Percentiles rank a stretch among this genome's conserved stretches.
Evolutionary conservation across 805 yeast species (phyloP).

Genomic region (Saccharomycopsis sp.): DNA sequence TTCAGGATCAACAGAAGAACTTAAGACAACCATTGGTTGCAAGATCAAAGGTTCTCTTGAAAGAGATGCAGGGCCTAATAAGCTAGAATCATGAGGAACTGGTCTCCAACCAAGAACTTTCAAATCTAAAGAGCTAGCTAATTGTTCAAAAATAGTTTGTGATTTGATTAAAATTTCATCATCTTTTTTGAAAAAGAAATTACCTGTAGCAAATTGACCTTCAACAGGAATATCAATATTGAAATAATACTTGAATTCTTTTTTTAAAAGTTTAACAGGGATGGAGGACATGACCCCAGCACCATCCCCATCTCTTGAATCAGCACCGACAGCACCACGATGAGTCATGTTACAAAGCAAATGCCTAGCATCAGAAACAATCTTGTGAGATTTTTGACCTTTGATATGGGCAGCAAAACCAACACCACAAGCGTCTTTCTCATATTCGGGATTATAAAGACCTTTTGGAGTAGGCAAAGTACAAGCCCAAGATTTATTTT

Average conservation of each 20-base stretch:
- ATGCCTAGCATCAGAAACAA: constrained; percentile 80
- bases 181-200: constrained; percentile 86
- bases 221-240: constrained; percentile 57
- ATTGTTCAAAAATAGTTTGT: constrained; percentile 65
- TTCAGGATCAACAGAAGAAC: constrained; percentile 30
- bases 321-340: constrained; percentile 95
- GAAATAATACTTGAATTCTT: constrained; percentile 72
- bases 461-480: constrained; percentile 81
- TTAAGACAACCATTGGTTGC: constrained; percentile 85
- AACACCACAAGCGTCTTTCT: constrained; percentile 97
- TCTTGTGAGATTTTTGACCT: constrained; percentile 80
- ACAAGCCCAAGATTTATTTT: constrained; percentile 86
- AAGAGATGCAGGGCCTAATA: constrained; percentile 88
- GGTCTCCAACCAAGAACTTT: constrained; percentile 88
- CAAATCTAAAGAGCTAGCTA: constrained; percentile 69
- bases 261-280: constrained; percentile 77
- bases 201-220: constrained; percentile 94
- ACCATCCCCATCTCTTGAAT: constrained; percentile 97
- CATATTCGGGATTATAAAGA: constrained; percentile 85
- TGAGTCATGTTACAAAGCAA: constrained; percentile 96
- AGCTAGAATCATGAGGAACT: constrained; percentile 91
- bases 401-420: constrained; percentile 95
- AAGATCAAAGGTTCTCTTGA: constrained; percentile 85
- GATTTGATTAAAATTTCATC: constrained; percentile 56
- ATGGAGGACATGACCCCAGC: constrained; percentile 93